These are phyloP conservation scores for Arxiozyma bovina DNA, from an alignment of 1,139 yeast genomes.

Conservation along the genomic window DNA sequence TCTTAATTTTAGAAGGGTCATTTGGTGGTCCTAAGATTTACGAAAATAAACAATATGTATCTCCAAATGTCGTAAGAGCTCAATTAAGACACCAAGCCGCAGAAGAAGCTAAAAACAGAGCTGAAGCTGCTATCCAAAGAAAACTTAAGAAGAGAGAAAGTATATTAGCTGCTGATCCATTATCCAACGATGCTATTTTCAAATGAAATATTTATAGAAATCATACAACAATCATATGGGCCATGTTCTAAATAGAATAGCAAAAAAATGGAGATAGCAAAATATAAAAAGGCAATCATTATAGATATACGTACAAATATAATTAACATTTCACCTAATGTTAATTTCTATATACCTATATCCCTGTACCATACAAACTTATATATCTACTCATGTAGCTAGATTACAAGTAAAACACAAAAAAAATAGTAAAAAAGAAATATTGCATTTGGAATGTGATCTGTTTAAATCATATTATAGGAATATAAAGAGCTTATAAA, in stretches of 20 bases:
- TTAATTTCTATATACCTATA: no score
- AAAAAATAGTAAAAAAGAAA: no score
- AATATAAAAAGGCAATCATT: no score
- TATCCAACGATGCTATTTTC: conserved; percentile 71
- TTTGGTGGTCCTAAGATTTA: conserved; percentile 97
- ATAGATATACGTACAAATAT: no score
- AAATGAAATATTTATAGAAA: conserved; percentile 31
- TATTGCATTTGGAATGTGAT: background rate
- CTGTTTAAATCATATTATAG: no score
- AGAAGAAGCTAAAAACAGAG: conserved; percentile 65
- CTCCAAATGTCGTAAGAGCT: conserved; percentile 92
- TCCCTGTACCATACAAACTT: background rate
- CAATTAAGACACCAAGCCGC: conserved; percentile 78
- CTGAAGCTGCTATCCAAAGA: conserved; percentile 70
- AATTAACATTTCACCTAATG: background rate
- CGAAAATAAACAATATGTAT: conserved; percentile 92
- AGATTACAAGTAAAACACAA: background rate
- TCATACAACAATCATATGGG: background rate
- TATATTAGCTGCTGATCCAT: conserved; percentile 71
- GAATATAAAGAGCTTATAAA: background rate
- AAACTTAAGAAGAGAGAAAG: conserved; percentile 69
- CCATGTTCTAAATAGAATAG: background rate
- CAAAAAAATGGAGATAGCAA: background rate
- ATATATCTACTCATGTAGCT: no score
- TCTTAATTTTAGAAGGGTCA: conserved; percentile 89